Evolutionary conservation across 768 basidiomycete genomes (phyloP).

Genomic region (Podaxis sp.): DNA sequence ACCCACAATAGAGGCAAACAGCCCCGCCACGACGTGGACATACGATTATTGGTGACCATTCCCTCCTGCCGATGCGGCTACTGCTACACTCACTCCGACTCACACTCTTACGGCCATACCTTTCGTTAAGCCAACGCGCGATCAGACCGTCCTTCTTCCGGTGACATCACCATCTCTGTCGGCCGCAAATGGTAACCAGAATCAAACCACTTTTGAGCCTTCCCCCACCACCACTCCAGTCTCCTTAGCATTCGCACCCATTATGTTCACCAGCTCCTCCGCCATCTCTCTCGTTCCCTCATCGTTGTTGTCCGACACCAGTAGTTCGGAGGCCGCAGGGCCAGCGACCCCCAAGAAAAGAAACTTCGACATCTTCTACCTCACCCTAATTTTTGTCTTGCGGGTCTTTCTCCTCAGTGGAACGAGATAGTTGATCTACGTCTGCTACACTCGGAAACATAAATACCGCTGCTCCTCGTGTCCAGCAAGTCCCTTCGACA

Average conservation of each 20-base stretch:
- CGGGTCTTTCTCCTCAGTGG: slow-evolving; percentile 1
- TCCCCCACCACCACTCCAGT: not conserved
- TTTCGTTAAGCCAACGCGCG: not conserved
- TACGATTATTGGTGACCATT: slow-evolving; percentile 9
- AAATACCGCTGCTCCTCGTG: not conserved
- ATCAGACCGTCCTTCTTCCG: not conserved
- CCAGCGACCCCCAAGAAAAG: not conserved
- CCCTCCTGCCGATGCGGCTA: not conserved
- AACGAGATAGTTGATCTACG: slow-evolving; percentile 10
- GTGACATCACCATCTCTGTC: not conserved
- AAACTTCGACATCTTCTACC: slow-evolving; percentile 14
- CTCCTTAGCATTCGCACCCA: not conserved
- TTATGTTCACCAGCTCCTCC: not conserved
- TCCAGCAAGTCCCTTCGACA: not conserved
- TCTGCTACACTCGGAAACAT: slow-evolving; percentile 15
- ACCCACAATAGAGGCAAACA: not conserved
- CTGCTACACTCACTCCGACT: not conserved
- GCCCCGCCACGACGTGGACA: not conserved
- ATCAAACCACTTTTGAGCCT: not conserved
- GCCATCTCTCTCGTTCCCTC: not conserved
- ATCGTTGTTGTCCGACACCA: not conserved
- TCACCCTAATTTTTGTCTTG: slow-evolving; percentile 7
- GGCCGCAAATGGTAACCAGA: not conserved
- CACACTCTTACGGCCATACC: not conserved
- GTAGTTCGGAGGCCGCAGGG: not conserved